phyloP scores from a whole-genome alignment of 2,329 filamentous ascomycete genomes.

The Colletotrichum sp. region DNA sequence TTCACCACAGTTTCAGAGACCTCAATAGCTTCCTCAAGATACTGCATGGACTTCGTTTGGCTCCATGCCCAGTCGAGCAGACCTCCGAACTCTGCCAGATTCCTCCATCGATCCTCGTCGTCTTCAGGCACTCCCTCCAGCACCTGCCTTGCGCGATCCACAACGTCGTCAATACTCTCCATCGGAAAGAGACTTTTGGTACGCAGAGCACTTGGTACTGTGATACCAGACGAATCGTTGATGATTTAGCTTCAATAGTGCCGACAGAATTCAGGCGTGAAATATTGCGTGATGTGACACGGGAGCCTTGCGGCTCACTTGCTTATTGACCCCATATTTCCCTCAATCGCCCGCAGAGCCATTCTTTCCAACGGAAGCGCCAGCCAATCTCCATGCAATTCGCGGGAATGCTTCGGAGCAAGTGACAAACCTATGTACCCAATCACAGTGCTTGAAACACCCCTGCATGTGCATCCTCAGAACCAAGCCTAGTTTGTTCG shows the following conservation, averaged over 20 bases:
- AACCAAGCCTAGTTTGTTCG: not conserved
- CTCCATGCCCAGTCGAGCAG: not conserved
- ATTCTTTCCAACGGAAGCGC: not conserved
- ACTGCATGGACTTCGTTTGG: not conserved
- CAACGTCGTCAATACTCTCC: not conserved
- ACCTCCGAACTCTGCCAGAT: not conserved
- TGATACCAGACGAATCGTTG: not conserved
- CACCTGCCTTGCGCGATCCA: not conserved
- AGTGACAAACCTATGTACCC: not conserved
- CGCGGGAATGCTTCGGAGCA: not conserved
- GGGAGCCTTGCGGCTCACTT: not conserved
- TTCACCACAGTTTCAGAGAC: not conserved
- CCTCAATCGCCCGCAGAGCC: not conserved
- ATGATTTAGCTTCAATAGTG: not conserved
- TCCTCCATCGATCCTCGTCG: not conserved
- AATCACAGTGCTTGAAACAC: not conserved
- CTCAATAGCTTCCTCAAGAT: not conserved
- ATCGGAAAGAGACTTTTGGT: not conserved
- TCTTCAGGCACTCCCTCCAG: not conserved
- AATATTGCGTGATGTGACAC: not conserved
- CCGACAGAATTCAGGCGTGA: not conserved
- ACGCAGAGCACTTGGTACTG: rapidly evolving
- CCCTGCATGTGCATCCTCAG: not conserved
- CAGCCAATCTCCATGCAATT: not conserved
- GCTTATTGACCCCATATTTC: not conserved